phyloP scores from a whole-genome alignment of 2,329 filamentous ascomycete species.

The Ramichloridium luteum region DNA sequence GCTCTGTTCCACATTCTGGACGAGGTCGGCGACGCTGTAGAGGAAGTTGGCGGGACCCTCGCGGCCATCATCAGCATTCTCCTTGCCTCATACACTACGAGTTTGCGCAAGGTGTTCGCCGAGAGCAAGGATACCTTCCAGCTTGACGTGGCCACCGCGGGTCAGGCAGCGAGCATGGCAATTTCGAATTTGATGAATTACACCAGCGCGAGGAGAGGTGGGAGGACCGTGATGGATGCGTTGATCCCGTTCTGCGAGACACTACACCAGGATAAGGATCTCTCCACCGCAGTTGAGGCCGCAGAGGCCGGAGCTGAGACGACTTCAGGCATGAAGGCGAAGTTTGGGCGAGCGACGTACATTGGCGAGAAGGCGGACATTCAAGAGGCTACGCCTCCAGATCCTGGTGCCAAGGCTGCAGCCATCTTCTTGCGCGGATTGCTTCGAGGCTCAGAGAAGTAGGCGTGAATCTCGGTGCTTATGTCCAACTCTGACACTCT shows the following conservation, averaged over 20 bases:
- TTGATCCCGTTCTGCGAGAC: conserved; percentile 28
- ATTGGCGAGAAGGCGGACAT: conserved; percentile 21
- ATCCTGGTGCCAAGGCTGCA: conserved; percentile 28
- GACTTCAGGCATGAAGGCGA: conserved; percentile 26
- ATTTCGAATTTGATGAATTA: conserved; percentile 32
- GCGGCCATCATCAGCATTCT: conserved; percentile 27
- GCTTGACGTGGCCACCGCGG: conserved; percentile 16
- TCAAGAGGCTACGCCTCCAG: conserved; percentile 21
- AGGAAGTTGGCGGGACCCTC: conserved; percentile 28
- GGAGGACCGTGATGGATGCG: conserved; percentile 28
- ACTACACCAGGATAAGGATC: conserved; percentile 16
- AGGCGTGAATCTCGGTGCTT: too few relatives aligned
- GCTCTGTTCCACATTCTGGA: conserved; percentile 25
- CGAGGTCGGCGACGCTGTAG: conserved; percentile 23
- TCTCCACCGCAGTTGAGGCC: conserved; percentile 21
- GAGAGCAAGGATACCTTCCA: conserved; percentile 12
- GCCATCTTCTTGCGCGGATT: conserved; percentile 25
- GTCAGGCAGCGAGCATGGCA: conserved; percentile 25
- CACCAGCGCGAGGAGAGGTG: conserved; percentile 24
- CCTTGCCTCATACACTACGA: conserved; percentile 28
- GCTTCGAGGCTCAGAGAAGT: conserved; percentile 15
- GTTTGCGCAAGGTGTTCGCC: conserved; percentile 25
- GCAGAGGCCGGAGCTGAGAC: conserved; percentile 23
- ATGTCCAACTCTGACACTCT: too few relatives aligned
- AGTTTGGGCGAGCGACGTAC: conserved; percentile 27